Evolutionary conservation across 495 filamentous ascomycete species (phyloP).

Genomic region (Aspergillus bertholletiae): DNA sequence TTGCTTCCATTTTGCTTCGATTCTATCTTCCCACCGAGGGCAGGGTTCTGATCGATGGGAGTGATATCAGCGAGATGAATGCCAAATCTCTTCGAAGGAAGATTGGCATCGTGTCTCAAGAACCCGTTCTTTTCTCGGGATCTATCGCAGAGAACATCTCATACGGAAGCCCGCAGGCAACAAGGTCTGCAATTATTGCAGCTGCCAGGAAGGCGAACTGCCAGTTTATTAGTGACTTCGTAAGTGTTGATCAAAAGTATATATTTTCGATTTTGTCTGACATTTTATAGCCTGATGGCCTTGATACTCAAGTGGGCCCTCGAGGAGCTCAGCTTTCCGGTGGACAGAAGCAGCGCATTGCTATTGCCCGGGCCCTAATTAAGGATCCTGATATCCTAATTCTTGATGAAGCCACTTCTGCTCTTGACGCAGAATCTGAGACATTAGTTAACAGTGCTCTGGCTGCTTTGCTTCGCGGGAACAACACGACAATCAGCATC

Average conservation of each 20-base stretch:
- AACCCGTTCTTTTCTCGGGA: conserved; percentile 93
- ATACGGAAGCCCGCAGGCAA: conserved; percentile 81
- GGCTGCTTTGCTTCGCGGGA: conserved; percentile 70
- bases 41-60: conserved; percentile 76
- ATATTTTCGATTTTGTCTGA: conserved; percentile 2
- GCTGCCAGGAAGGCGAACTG: conserved; percentile 96
- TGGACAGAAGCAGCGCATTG: conserved; percentile 96
- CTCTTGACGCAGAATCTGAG: conserved; percentile 95
- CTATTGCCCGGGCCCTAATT: conserved; percentile 89
- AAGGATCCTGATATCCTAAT: conserved; percentile 97
- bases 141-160: conserved; percentile 96
- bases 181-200: conserved; percentile 72
- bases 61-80: conserved; percentile 83
- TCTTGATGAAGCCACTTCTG: conserved; percentile 90
- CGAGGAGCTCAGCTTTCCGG: conserved; percentile 92
- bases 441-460: conserved; percentile 92
- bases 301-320: conserved; percentile 90
- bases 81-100: conserved; percentile 90
- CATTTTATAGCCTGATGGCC: conserved; percentile 67
- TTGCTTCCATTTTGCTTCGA: conserved; percentile 79
- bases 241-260: conserved; percentile 30
- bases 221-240: conserved; percentile 90
- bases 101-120: conserved; percentile 92
- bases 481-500: conserved; percentile 94
- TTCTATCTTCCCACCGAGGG: conserved; percentile 85